Evolutionary conservation across 1,139 yeast species (phyloP).

Genomic region (Candida tetrigidarum): DNA sequence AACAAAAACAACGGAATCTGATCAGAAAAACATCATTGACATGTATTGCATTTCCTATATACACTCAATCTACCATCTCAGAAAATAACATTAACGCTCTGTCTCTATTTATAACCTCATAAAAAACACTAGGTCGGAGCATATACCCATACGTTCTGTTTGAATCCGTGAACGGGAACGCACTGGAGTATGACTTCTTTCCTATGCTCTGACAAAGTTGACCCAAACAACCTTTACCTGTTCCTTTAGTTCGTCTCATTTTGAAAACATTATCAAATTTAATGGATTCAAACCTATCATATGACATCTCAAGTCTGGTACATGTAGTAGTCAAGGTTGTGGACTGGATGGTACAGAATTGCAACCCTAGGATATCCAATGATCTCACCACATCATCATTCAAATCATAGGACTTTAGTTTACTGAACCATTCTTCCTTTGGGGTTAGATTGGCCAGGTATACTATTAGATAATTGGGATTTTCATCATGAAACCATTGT

Average conservation of each 20-base stretch:
- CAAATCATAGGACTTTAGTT: conserved; percentile 2
- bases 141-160: conserved; percentile 12
- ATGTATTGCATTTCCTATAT: too few relatives aligned
- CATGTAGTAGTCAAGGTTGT: conserved; percentile 8
- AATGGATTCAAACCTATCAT: conserved; percentile 7
- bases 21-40: too few relatives aligned
- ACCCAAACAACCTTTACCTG: conserved; percentile 12
- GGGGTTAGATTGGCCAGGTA: conserved; percentile 7
- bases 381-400: conserved; percentile 9
- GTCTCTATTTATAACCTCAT: conserved; percentile 6
- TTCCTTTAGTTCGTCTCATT: conserved; percentile 9
- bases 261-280: conserved; percentile 7
- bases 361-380: conserved; percentile 8
- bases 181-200: conserved; percentile 6
- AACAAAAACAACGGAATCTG: not conserved
- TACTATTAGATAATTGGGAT: conserved; percentile 6
- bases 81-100: conserved; percentile 8
- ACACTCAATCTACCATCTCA: conserved; percentile 5
- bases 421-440: conserved; percentile 5
- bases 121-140: conserved; percentile 11
- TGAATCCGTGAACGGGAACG: conserved; percentile 11
- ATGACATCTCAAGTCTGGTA: conserved; percentile 6
- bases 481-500: conserved; percentile 7
- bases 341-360: conserved; percentile 10
- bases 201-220: conserved; percentile 11